phyloP scores from a whole-genome alignment of 768 basidiomycete genomes.

The Leccinum fibrillosum region DNA sequence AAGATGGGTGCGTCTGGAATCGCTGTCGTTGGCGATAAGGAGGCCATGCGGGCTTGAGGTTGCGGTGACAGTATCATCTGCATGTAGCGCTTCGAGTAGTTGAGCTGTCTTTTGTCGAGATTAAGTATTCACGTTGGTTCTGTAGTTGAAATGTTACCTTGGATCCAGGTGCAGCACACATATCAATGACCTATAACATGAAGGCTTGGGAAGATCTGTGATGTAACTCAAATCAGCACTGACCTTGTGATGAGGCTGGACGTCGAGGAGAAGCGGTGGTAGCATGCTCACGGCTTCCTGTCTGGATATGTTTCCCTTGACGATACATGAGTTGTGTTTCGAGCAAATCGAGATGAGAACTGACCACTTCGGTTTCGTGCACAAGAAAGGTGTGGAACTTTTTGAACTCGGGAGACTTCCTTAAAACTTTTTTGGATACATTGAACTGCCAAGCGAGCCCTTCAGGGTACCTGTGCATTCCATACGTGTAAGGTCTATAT shows the following conservation, averaged over 20 bases:
- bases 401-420: constrained; percentile 87
- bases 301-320: constrained; percentile 88
- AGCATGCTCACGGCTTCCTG: constrained; percentile 99
- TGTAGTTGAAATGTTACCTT: constrained; percentile 50
- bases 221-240: constrained; percentile 16
- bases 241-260: constrained; percentile 87
- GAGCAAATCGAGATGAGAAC: constrained; percentile 27
- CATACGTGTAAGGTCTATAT: neutral
- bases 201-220: neutral
- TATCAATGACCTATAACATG: constrained; percentile 72
- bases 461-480: constrained; percentile 75
- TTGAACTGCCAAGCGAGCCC: constrained; percentile 97
- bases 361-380: constrained; percentile 94
- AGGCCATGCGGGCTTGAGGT: constrained; percentile 78
- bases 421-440: constrained; percentile 81
- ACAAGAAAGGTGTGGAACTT: constrained; percentile 96
- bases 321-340: neutral
- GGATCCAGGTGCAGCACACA: constrained; percentile 98
- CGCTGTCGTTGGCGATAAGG: constrained; percentile 92
- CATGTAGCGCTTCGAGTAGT: constrained; percentile 91
- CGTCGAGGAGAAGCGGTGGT: constrained; percentile 92
- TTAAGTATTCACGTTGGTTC: neutral
- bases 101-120: constrained; percentile 71
- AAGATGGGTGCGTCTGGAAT: constrained; percentile 90
- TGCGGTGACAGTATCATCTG: constrained; percentile 61